Base-by-base conservation (phyloP, 1,139 yeast species). In the Geotrichum aggregatum region DNA sequence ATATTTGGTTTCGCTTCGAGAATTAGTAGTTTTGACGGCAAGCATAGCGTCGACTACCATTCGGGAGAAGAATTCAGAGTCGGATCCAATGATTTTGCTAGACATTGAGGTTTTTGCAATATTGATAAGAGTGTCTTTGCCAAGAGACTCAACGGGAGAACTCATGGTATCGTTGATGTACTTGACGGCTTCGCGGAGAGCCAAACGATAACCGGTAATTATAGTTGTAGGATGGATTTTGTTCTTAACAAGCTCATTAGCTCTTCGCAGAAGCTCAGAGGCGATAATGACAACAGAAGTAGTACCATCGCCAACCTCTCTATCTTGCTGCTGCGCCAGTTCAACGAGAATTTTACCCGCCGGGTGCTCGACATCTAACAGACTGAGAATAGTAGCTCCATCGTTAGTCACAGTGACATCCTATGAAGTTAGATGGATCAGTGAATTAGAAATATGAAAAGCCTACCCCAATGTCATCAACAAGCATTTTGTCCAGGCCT, bases 371-470 rank as follows among this genome's bases (percentile, higher is more conserved):
- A 94, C 98, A 67, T 94, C 98, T 59, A 94, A 76, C 56, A 94
- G 73, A 10, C 92, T 79, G 59, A 94, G 76, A 61, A 94, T 94
- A 7, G 98, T 94, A 53, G 99, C 98, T 59, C 99, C 99, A 70
- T 94, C 99, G 68, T 94, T 94, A 50, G 99, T 94, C 52, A 94
- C 98, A 5, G 97, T 91, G 47, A 94, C 98, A 72, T 94, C 99
- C 61, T 59, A 46, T 2, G 21, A 16, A 2, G 42, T 42, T 44
- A 43, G 39, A 42, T 19, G 43, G 21, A n/a, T 19, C 26, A 24
- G n/a, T 21, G 18, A 26, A 31, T 13, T 21, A 13, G n/a, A 5
- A 19, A 2, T 7, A 18, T 5, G 19, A 35, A 26, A 10, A 14
- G 53, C 60, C 16, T 58, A 59, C 60, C 57, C 98, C 98, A 72